Conservation (phyloP, 352 stramenopile species). For the Hyaloperonospora arabidopsidis region DNA sequence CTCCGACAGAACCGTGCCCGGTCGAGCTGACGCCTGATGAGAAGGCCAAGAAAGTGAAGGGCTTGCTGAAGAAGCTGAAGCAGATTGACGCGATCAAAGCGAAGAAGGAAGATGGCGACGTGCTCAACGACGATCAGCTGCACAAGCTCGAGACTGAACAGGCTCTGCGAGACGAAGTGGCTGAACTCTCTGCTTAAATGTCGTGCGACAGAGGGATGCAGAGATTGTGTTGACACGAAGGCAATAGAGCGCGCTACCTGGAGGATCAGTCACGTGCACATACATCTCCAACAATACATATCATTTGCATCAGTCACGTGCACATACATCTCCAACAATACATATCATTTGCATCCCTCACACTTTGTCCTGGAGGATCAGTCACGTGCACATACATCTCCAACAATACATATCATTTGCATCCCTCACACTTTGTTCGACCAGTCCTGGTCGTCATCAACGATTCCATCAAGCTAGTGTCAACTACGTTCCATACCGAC, state of each 20-base stretch:
- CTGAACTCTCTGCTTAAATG: slow-evolving; percentile 39
- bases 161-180: slow-evolving; percentile 58
- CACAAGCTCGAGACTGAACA: slow-evolving; percentile 67
- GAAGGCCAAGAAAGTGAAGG: slow-evolving; percentile 83
- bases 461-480: neutral
- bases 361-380: neutral
- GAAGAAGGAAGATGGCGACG: slow-evolving; percentile 60
- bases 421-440: neutral
- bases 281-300: too few relatives aligned
- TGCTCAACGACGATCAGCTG: slow-evolving; percentile 74
- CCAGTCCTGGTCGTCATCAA: slow-evolving; percentile 6
- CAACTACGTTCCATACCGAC: neutral
- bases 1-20: slow-evolving; percentile 11
- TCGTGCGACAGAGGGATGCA: neutral
- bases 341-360: too few relatives aligned
- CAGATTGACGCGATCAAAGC: slow-evolving; percentile 81
- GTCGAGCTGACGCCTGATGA: slow-evolving; percentile 56
- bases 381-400: too few relatives aligned
- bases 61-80: slow-evolving; percentile 81
- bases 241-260: slow-evolving; percentile 7
- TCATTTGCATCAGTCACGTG: too few relatives aligned
- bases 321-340: too few relatives aligned
- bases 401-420: neutral
- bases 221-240: neutral
- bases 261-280: too few relatives aligned